phyloP scores from a whole-genome alignment of 306 rosid species.

The Acacia confusa region DNA sequence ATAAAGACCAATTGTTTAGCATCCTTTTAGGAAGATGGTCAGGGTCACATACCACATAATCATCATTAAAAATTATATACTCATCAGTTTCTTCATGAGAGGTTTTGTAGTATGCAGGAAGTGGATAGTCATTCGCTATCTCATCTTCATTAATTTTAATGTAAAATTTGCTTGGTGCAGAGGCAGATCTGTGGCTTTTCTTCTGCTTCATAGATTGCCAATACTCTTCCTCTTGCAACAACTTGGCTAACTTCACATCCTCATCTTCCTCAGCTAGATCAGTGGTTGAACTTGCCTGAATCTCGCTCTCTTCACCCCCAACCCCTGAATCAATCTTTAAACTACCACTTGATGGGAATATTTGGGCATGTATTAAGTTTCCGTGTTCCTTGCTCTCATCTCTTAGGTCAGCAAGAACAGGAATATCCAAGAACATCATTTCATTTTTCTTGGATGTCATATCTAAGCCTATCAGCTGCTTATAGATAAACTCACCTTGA shows the following conservation, averaged over 20 bases:
- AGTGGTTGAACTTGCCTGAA: conserved; percentile 34
- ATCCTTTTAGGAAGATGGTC: conserved; percentile 82
- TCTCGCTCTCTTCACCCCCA: conserved; percentile 37
- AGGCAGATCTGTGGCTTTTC: conserved; percentile 50
- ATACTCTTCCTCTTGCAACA: conserved; percentile 88
- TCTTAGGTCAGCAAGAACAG: conserved; percentile 69
- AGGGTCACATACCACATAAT: conserved; percentile 47
- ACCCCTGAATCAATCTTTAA: conserved; percentile 53
- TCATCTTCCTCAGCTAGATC: conserved; percentile 58
- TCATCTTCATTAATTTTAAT: conserved; percentile 93
- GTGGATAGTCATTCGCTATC: conserved; percentile 91
- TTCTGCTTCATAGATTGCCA: conserved; percentile 69
- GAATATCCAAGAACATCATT: conserved; percentile 52
- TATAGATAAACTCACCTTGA: conserved; percentile 84
- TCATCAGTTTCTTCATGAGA: conserved; percentile 75
- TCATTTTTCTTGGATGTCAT: conserved; percentile 64
- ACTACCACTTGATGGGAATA: conserved; percentile 40
- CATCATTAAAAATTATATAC: conserved; percentile 59
- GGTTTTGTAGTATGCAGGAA: conserved; percentile 86
- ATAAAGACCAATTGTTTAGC: conserved; percentile 89
- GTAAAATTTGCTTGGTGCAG: conserved; percentile 57
- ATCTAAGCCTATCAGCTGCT: conserved; percentile 80
- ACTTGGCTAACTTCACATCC: conserved; percentile 70
- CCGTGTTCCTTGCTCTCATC: conserved; percentile 58
- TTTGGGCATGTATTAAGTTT: conserved; percentile 38